Base-by-base conservation (phyloP, 768 basidiomycete species). In the Trichaptum fuscoviolaceum region DNA sequence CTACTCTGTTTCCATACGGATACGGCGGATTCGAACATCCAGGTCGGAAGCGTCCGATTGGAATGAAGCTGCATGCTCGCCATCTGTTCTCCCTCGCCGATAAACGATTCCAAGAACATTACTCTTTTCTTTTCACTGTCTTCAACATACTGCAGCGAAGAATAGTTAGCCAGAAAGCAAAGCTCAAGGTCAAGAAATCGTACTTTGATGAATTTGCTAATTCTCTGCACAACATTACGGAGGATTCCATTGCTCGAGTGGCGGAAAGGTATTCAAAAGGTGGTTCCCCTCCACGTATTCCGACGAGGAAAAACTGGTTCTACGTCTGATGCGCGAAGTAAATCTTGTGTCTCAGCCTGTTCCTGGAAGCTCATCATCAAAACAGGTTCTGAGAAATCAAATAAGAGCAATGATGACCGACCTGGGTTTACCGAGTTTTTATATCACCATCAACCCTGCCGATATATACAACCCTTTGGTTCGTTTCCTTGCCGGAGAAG, bases 361-460 rank as follows among this genome's bases (percentile, higher is more conserved):
- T 0, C 68, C 68, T 2, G 81, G 78, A 0, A 78, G 79, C 0
- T 61, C 76, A 0, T 71, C 78, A 0, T 65, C 77, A 0, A 69
- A 73, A 52, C 24, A 74, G 0, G 35, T 35, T 0, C 75, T 77
- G 70, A 62, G 77, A 0, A 83, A 83, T 74, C 76, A 82, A 68
- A 80, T 82, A n/a, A 62, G 74, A 2, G 73, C 62, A 0, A 35
- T 81, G 17, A 80, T 77, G 52, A 71, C 74, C 5, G 67, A 72
- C 0, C 66, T 75, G n/a, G 80, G 82, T 0, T 15, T 79, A 1
- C 81, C 80, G 4, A 77, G 69, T 26, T 79, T 83, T 27, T 84
- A 74, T 67, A 64, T 84, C 0, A 84, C 82, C 0, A 75, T 82
- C 4, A 83, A 83, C 71, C 82, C 82, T 23, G 75, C 77, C 20